phyloP scores from a whole-genome alignment of 2,329 filamentous ascomycete species.

The Coniella lustricola region DNA sequence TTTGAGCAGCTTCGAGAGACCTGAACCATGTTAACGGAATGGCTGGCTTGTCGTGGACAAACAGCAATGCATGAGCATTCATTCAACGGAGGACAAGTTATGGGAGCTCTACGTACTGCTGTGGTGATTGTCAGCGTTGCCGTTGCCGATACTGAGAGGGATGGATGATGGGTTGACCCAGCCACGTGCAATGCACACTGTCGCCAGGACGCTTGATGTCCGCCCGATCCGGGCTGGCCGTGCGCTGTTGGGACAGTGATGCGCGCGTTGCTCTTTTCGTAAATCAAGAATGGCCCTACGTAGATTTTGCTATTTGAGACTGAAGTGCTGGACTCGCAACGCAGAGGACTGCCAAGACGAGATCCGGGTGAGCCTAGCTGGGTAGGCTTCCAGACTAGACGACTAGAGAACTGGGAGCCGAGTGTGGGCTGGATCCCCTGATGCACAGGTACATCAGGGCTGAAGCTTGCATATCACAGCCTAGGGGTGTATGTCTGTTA shows the following conservation, averaged over 20 bases:
- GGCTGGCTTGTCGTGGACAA: too few species aligned
- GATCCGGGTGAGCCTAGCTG: slow-evolving; percentile 1
- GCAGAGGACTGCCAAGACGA: slow-evolving; percentile 2
- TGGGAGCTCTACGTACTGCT: too few species aligned
- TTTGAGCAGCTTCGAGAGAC: too few species aligned
- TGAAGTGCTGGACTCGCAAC: slow-evolving; percentile 1
- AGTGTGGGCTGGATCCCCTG: neutral
- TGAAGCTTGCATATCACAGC: too few species aligned
- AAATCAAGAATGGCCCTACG: slow-evolving; percentile 14
- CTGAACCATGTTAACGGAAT: too few species aligned
- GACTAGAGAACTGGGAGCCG: neutral
- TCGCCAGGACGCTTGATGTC: neutral
- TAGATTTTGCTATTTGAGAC: slow-evolving; percentile 14
- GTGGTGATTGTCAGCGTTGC: too few species aligned
- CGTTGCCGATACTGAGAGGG: neutral
- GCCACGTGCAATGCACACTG: neutral
- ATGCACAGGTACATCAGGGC: too few species aligned
- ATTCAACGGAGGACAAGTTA: too few species aligned
- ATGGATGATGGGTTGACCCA: neutral
- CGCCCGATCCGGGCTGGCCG: slow-evolving; percentile 1
- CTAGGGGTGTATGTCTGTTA: too few species aligned
- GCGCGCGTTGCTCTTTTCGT: slow-evolving; percentile 6
- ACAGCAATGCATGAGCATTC: too few species aligned
- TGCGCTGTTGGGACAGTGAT: slow-evolving; percentile 4
- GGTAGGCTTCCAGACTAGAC: neutral